These are phyloP conservation scores for Chaetomium sp. DNA, from an alignment of 2,329 filamentous ascomycete genomes.

Conservation along the genomic window DNA sequence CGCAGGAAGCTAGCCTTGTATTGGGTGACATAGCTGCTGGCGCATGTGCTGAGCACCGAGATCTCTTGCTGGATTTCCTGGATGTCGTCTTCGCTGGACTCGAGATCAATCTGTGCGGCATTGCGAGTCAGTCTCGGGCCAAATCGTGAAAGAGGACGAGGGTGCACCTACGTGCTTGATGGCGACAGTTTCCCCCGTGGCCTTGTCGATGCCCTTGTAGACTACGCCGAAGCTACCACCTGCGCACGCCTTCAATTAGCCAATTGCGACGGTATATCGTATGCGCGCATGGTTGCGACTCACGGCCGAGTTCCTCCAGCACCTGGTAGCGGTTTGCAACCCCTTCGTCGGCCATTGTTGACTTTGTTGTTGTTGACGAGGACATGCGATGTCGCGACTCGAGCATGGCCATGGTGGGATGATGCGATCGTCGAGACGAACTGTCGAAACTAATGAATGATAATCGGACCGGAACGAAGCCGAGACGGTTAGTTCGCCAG, in stretches of 20 bases:
- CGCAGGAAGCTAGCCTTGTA: conserved; percentile 97
- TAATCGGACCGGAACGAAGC: background rate
- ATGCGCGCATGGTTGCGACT: conserved; percentile 44
- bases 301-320: conserved; percentile 93
- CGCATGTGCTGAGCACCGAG: conserved; percentile 89
- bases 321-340: conserved; percentile 91
- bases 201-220: conserved; percentile 91
- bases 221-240: conserved; percentile 95
- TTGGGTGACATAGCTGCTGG: conserved; percentile 89
- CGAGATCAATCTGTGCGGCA: conserved; percentile 83
- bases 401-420: background rate
- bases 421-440: conserved; percentile 11
- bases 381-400: conserved; percentile 1
- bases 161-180: conserved; percentile 83
- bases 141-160: background rate
- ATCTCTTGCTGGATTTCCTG: conserved; percentile 98
- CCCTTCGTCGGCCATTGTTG: conserved; percentile 58
- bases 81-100: conserved; percentile 98
- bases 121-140: conserved; percentile 12
- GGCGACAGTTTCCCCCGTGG: conserved; percentile 89
- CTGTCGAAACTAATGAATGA: conserved; percentile 15
- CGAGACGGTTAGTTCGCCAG: background rate
- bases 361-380: conserved; percentile 13
- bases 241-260: conserved; percentile 42
- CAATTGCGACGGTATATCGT: background rate